Evolutionary conservation across 1,284 basidiomycete species (phyloP), one percentile per base, ranked within the genome.

Genomic region (Trichosporon inkin): DNA sequence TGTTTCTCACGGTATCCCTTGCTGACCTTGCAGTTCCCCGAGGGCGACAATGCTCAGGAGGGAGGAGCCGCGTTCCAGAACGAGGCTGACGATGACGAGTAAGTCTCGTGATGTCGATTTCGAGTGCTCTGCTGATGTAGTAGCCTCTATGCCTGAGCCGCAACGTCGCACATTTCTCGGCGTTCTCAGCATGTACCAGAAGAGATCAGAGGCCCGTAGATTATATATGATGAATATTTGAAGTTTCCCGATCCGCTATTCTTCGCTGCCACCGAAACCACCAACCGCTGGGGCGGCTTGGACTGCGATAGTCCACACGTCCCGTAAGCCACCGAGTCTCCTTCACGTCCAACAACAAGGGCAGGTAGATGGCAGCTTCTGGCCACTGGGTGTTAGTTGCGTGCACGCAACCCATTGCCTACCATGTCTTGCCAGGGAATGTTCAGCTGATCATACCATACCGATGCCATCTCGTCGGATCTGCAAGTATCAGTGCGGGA

Each of bases 1-100:
- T 5, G 5, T 8, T 8, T 8, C 28, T 32, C 53, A n/a, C 4
- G 7, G 2, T 16, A 11, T 10, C 11, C 14, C 32, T 5, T 10
- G 36, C 62, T 67, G 39, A 65, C 55, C 86, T 40, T 90, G 19
- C 72, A 91, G 82, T 99, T 99, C 92, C 96, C 96, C 17, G 94
- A 97, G 71, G 73, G 75, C 22, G 78, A 74, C 38, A 75, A 80
- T 55, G 82, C 78, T 47, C 80, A 83, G 56, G 80, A 81, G 40
- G 77, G 70, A 1, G 78, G 75, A 17, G 73, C 80, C 6, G 66
- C 69, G 38, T 76, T 75, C 74, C 74, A 77, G 60, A 79, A 78
- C 61, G 75, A 78, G 60, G 77, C 76, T 17, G 77, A 79, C 59
- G 76, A 79, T 54, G 77, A 79, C 53, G 77, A 79, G 62, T 64